phyloP scores from a whole-genome alignment of 2,329 filamentous ascomycete species.

The Lizonia empirigonia region DNA sequence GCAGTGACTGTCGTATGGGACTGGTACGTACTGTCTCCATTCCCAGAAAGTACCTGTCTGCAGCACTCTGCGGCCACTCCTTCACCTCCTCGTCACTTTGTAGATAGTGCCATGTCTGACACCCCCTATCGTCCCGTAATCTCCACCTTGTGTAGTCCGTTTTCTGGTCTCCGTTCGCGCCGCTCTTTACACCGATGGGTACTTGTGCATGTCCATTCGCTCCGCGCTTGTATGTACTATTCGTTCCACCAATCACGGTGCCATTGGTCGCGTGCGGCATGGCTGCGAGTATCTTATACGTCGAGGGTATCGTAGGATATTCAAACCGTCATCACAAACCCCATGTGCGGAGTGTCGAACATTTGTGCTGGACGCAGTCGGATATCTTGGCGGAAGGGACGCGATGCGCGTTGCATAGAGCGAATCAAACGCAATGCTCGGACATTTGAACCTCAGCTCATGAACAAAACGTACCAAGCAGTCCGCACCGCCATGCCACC shows the following conservation, averaged over 20 bases:
- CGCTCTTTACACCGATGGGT: constrained; percentile 22
- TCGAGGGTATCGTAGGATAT: background rate
- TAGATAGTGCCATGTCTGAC: constrained; percentile 94
- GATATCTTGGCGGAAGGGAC: constrained; percentile 32
- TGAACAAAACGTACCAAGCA: background rate
- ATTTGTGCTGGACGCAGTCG: constrained; percentile 9
- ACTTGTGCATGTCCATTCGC: constrained; percentile 17
- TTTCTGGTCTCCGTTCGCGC: constrained; percentile 44
- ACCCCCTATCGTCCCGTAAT: constrained; percentile 78
- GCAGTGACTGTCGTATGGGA: background rate
- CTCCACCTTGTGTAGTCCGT: constrained; percentile 88
- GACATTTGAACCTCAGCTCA: background rate
- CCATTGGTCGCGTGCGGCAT: constrained; percentile 35
- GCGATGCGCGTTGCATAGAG: background rate
- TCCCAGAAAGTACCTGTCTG: constrained; percentile 89
- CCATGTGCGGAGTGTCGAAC: constrained; percentile 7
- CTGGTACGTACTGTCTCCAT: constrained; percentile 68
- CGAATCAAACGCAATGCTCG: constrained; percentile 11
- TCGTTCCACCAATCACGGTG: constrained; percentile 20
- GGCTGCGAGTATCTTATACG: constrained; percentile 3
- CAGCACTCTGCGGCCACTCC: constrained; percentile 81
- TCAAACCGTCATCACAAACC: constrained; percentile 4
- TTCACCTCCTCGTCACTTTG: constrained; percentile 70
- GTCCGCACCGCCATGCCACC: too few relatives aligned
- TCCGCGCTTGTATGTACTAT: constrained; percentile 21